Conservation (phyloP, 2,329 filamentous ascomycete genomes). For the Raffaelea albimanens region DNA sequence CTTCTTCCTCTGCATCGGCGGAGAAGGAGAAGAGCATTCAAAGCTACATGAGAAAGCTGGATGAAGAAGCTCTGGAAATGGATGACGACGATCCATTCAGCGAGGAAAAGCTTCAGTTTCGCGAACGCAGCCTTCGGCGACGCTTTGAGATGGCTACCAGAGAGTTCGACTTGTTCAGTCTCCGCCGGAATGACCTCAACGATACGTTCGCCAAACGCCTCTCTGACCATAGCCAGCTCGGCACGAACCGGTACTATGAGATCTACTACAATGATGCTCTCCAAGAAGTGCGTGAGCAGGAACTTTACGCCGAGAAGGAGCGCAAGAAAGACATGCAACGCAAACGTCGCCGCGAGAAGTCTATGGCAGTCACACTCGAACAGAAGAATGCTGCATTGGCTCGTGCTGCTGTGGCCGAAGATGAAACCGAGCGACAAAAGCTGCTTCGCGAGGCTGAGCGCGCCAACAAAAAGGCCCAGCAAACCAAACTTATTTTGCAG, state of each 20-base stretch:
- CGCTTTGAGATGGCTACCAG: constrained; percentile 52
- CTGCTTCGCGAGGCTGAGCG: constrained; percentile 80
- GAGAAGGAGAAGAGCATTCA: constrained; percentile 63
- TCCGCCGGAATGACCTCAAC: constrained; percentile 50
- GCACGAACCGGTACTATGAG: constrained; percentile 67
- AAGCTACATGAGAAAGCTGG: constrained; percentile 44
- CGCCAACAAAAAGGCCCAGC: constrained; percentile 84
- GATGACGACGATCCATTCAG: constrained; percentile 32
- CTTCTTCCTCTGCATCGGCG: constrained; percentile 24
- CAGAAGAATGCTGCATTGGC: constrained; percentile 77
- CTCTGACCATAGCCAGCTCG: constrained; percentile 56
- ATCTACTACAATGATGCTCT: constrained; percentile 73
- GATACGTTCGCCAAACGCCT: constrained; percentile 52
- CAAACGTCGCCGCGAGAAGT: constrained; percentile 90
- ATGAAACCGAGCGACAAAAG: constrained; percentile 73
- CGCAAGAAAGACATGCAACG: constrained; percentile 99
- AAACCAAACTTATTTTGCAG: constrained; percentile 78
- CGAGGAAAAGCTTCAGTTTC: constrained; percentile 35
- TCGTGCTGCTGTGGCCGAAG: constrained; percentile 66
- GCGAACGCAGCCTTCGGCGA: constrained; percentile 56
- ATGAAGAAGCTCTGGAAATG: constrained; percentile 30
- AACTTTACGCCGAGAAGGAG: constrained; percentile 91
- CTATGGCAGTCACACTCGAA: constrained; percentile 86
- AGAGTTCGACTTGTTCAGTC: constrained; percentile 53
- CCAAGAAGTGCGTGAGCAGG: constrained; percentile 78